phyloP scores from a whole-genome alignment of 257 asterid genomes.

The Echium plantagineum region DNA sequence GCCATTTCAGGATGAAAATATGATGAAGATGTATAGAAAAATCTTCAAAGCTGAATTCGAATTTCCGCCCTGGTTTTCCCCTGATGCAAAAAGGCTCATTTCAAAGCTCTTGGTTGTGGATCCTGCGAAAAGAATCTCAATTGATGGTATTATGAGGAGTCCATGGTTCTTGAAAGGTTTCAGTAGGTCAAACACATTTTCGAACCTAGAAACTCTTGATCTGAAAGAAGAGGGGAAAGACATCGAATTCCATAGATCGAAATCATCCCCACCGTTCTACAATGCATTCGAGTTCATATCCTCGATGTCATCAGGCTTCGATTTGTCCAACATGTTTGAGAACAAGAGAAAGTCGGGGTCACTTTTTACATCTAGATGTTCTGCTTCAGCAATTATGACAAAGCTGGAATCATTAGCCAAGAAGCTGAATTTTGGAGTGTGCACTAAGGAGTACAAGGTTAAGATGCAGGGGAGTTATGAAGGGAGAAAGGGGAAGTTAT shows the following conservation, averaged over 20 bases:
- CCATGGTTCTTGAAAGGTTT: conserved; percentile 15
- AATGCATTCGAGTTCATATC: conserved; percentile 37
- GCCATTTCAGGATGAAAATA: conserved; percentile 5
- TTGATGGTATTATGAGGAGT: conserved; percentile 1
- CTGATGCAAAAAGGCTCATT: conserved; percentile 2
- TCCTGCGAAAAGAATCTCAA: conserved; percentile 8
- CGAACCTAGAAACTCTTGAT: conserved; percentile 2
- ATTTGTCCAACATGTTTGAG: conserved; percentile 7
- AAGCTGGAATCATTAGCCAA: conserved; percentile 6
- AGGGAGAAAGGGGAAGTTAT: conserved; percentile 4
- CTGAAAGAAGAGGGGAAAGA: not conserved
- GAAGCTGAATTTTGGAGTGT: conserved; percentile 1
- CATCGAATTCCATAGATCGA: not conserved
- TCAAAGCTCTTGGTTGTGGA: conserved; percentile 3
- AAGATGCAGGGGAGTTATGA: conserved; percentile 8
- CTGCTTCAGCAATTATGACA: conserved; percentile 3
- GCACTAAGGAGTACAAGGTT: conserved; percentile 7
- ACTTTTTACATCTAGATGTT: conserved; percentile 9
- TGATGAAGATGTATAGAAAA: conserved; percentile 5
- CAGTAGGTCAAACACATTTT: conserved; percentile 3
- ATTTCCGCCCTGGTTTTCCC: conserved; percentile 10
- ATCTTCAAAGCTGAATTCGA: conserved; percentile 2
- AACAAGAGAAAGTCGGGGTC: conserved; percentile 3
- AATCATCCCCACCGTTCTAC: conserved; percentile 12
- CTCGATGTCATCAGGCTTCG: conserved; percentile 17